Base-by-base conservation (phyloP, 2,329 filamentous ascomycete genomes). In the Trichoderma sp. region DNA sequence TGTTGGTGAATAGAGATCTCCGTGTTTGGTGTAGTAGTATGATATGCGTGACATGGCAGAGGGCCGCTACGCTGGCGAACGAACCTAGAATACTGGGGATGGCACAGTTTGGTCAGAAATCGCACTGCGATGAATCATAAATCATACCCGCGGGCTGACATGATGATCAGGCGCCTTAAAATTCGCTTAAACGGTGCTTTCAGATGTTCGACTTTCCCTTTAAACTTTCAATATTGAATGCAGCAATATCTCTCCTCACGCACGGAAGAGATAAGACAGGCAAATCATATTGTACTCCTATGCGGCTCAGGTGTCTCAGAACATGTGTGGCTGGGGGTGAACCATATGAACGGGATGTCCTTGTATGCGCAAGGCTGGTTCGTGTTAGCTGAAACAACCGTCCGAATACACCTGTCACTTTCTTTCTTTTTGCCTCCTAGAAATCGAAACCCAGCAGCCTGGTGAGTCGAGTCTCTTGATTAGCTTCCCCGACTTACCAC, bases 41-140 rank as follows among this genome's bases (percentile, higher is more conserved):
- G 34, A n/a, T 50, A 64, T 67, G 34, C 53, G 64, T 58, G 64
- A 58, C 64, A 43, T 53, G 57, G 64, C 43, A 39, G 15, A 28
- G n/a, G 32, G 34, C 34, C 32, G 53, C 64, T 67, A 65, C n/a
- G 26, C 26, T 50, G 61, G 28, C 61, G 61, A 64, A 11, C 39
- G 53, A 67, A 58, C 50, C 64, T 67, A 67, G 64, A 67, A 67
- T 57, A 58, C 50, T 67, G 64, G 64, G 50, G 64, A 67, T 39
- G 32, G 23, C 50, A 28, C 32, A 13, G 32, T n/a, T 34, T 67
- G 55, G 50, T 67, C 50, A 67, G 50, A 67, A 57, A 58, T 43
- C 50, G 36, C 59, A 63, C 59, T 63, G 59, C 59, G 64, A 67
- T 67, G 13, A 23, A 67, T 67, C 64, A 67, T n/a, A 67, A 43